Evolutionary conservation across 306 rosid species (phyloP).

Genomic region (Gastrolobium bilobum): DNA sequence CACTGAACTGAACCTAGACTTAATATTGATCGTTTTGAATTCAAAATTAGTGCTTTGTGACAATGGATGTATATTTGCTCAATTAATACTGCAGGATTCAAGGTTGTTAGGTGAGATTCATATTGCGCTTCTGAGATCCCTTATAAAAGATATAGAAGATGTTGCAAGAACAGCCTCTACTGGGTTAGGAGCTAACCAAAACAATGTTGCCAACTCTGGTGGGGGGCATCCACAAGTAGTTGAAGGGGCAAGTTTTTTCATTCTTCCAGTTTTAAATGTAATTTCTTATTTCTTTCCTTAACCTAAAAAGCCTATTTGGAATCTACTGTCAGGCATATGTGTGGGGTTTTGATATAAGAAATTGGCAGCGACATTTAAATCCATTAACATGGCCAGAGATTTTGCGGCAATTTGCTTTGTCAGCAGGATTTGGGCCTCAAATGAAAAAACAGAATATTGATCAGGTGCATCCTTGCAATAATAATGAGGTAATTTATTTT

Average conservation of each 20-base stretch:
- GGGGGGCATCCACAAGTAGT: conserved; percentile 84
- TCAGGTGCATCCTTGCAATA: conserved; percentile 53
- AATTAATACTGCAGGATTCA: conserved; percentile 66
- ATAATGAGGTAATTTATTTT: conserved; percentile 61
- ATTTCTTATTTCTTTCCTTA: conserved; percentile 31
- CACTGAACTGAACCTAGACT: conserved; percentile 27
- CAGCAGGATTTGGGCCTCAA: conserved; percentile 86
- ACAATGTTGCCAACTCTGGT: conserved; percentile 61
- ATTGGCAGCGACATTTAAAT: conserved; percentile 77
- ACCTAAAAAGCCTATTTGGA: conserved; percentile 22
- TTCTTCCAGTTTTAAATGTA: conserved; percentile 39
- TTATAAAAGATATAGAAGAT: conserved; percentile 82
- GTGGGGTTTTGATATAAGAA: conserved; percentile 86
- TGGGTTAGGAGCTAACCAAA: conserved; percentile 67
- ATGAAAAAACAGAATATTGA: conserved; percentile 61
- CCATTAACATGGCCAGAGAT: conserved; percentile 93
- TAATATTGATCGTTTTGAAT: conserved; percentile 2
- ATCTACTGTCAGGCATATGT: conserved; percentile 66
- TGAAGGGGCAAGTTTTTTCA: conserved; percentile 68
- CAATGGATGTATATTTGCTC: conserved; percentile 28
- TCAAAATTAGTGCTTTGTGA: conserved; percentile 15
- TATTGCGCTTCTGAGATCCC: conserved; percentile 70
- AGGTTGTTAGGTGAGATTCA: conserved; percentile 83
- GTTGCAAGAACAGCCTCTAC: conserved; percentile 67
- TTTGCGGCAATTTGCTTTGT: conserved; percentile 81